Evolutionary conservation across 2,329 filamentous ascomycete species (phyloP), one percentile per base, ranked within the genome.

Genomic region (Hypomyces rosellus): DNA sequence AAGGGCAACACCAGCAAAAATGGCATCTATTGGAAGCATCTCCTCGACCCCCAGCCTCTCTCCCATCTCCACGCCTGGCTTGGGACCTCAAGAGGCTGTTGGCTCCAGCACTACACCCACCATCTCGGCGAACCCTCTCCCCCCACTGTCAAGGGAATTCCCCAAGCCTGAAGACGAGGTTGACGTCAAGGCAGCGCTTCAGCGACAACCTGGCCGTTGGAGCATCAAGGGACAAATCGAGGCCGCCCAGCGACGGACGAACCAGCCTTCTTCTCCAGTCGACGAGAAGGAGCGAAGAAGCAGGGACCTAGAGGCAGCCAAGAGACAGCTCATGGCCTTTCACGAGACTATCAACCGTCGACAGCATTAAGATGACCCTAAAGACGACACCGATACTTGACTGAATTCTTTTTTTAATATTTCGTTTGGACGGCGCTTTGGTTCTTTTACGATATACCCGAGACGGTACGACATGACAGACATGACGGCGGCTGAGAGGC

Each of bases 271-370:
- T 15, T 57, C 46, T 20, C 59, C 57, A 12, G 51, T 65, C 15
- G 55, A 63, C 36, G 60, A 65, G 51, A 61, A 65, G 42, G 69
- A 69, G 42, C 61, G 64, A 51, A 64, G 68, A 37, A 63, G 63
- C 14, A 63, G 61, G 52, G 69, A 72, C 42, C 67, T 79, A 37
- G 74, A 75, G 47, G 67, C 69, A 34, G 69, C 68, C 25, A 81
- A 80, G 69, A 65, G 61, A 52, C 68, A 75, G 34, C 64, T 80
- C 14, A 67, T 74, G 14, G 66, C 67, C 43, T 66, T 66, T 33
- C 66, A 68, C 48, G 61, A 61, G 38, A 51, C 62, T 22, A 52
- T 53, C 18, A 30, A 30, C 25, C 25, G 25, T 30, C 25, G 25
- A 30, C 25, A 30, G 9, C 25, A 30, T 30, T 30, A 30, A 30